These are phyloP conservation scores for Purpureocillium lavendulum DNA, from an alignment of 2,329 filamentous ascomycete species.

Conservation along the genomic window DNA sequence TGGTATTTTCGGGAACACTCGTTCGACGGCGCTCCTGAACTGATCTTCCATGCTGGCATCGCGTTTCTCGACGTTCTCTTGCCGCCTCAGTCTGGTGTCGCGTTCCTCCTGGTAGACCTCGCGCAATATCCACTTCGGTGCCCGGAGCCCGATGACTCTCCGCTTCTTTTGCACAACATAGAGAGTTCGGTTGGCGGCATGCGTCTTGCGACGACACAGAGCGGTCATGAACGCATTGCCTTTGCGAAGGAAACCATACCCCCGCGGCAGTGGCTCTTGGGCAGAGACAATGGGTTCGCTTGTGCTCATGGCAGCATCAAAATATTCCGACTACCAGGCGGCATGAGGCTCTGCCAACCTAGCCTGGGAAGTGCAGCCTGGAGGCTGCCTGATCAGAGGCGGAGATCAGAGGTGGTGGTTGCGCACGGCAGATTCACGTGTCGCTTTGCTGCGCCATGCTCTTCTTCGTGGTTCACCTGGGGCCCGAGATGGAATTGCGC, in stretches of 20 bases:
- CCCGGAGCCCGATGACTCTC: slow-evolving; percentile 26
- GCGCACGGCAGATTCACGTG: too few relatives aligned
- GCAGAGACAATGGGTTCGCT: slow-evolving; percentile 13
- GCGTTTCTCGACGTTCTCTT: slow-evolving; percentile 19
- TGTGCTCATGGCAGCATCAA: not conserved
- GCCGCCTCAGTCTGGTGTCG: slow-evolving; percentile 22
- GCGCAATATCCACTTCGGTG: slow-evolving; percentile 23
- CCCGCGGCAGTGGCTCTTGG: slow-evolving; percentile 22
- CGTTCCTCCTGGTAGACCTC: slow-evolving; percentile 19
- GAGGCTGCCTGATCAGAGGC: too few relatives aligned
- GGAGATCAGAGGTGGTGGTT: too few relatives aligned
- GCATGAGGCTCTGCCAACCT: too few relatives aligned
- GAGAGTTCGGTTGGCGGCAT: slow-evolving; percentile 19
- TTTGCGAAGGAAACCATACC: slow-evolving; percentile 32
- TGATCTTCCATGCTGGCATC: slow-evolving; percentile 22
- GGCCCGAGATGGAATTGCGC: too few relatives aligned
- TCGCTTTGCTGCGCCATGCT: too few relatives aligned
- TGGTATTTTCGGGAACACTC: slow-evolving; percentile 32
- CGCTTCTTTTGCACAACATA: slow-evolving; percentile 25
- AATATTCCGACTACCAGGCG: too few relatives aligned
- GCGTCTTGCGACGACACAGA: slow-evolving; percentile 29
- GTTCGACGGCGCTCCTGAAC: slow-evolving; percentile 25
- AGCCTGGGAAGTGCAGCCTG: too few relatives aligned
- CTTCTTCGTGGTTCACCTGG: too few relatives aligned
- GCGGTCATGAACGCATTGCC: slow-evolving; percentile 33